Evolutionary conservation across 2,329 filamentous ascomycete genomes (phyloP).

Genomic region (Fusarium beomiforme): DNA sequence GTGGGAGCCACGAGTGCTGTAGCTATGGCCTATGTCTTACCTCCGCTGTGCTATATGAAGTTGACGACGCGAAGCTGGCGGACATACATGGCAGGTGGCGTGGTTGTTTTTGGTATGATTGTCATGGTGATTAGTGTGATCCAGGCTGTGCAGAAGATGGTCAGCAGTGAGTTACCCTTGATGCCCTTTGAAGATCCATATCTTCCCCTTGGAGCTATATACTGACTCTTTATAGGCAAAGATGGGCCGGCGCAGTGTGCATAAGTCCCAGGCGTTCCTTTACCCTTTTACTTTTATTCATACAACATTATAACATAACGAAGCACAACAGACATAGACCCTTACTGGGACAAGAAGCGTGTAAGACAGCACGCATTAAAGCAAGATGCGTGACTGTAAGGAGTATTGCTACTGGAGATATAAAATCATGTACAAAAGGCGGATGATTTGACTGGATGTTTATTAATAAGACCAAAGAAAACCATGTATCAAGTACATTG

Average conservation of each 20-base stretch:
- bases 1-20: conserved; percentile 96
- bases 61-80: conserved; percentile 81
- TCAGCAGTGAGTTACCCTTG: conserved; percentile 51
- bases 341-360: conserved; percentile 4
- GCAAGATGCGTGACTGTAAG: conserved; percentile 1
- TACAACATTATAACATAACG: conserved; percentile 20
- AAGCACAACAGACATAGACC: conserved; percentile 31
- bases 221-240: conserved; percentile 39
- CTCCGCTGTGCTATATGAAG: conserved; percentile 95
- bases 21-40: conserved; percentile 93
- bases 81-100: conserved; percentile 75
- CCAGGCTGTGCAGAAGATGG: conserved; percentile 76
- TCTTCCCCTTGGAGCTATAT: neutral
- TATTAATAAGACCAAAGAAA: conserved; percentile 1
- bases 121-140: conserved; percentile 86
- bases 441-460: conserved; percentile 4
- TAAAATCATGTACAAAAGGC: conserved; percentile 25
- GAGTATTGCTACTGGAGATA: neutral
- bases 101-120: conserved; percentile 79
- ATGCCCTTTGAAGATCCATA: neutral
- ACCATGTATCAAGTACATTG: conserved; percentile 1
- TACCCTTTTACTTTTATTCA: conserved; percentile 1
- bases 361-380: conserved; percentile 18
- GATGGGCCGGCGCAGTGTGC: conserved; percentile 41
- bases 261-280: conserved; percentile 16